A percentile compares a stretch with the other conserved stretches of the same genome.
Conservation (phyloP, 2,329 filamentous ascomycete genomes). For the Paraconiothyrium sp. region DNA sequence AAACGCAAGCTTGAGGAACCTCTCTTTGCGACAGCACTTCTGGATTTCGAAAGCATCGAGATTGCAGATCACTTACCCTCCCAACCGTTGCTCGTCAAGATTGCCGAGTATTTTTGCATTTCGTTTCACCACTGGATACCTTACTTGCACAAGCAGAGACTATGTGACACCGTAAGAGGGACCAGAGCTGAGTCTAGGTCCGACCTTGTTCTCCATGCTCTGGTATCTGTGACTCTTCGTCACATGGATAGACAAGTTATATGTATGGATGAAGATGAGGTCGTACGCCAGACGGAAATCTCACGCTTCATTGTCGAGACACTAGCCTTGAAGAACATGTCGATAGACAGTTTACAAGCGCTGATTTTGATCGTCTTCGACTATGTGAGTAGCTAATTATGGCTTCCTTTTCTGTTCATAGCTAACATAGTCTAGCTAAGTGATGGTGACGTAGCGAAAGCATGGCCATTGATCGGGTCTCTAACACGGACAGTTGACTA, state of each 20-base stretch:
- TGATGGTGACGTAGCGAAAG: constrained; percentile 38
- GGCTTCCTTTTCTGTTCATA: background rate
- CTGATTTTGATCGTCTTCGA: constrained; percentile 46
- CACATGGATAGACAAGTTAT: constrained; percentile 35
- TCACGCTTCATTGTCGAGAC: constrained; percentile 45
- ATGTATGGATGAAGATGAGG: constrained; percentile 39
- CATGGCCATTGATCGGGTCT: constrained; percentile 47
- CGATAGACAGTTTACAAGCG: constrained; percentile 41
- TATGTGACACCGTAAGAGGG: constrained; percentile 35
- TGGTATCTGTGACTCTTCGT: constrained; percentile 40
- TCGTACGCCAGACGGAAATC: constrained; percentile 34
- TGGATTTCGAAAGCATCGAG: constrained; percentile 33
- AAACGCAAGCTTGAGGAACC: constrained; percentile 38
- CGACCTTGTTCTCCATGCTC: constrained; percentile 40
- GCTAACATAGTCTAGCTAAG: constrained; percentile 32
- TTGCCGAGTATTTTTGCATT: constrained; percentile 42
- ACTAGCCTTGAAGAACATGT: constrained; percentile 35
- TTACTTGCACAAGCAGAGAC: constrained; percentile 42
- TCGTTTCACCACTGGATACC: constrained; percentile 50
- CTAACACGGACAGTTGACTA: constrained; percentile 47
- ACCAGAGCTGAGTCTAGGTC: constrained; percentile 25
- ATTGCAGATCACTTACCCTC: constrained; percentile 38
- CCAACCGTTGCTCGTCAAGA: constrained; percentile 36
- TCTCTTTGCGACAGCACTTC: constrained; percentile 26
- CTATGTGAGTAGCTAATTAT: constrained; percentile 28